phyloP scores from a whole-genome alignment of 306 rosid genomes.

The Phaseolus lunatus region DNA sequence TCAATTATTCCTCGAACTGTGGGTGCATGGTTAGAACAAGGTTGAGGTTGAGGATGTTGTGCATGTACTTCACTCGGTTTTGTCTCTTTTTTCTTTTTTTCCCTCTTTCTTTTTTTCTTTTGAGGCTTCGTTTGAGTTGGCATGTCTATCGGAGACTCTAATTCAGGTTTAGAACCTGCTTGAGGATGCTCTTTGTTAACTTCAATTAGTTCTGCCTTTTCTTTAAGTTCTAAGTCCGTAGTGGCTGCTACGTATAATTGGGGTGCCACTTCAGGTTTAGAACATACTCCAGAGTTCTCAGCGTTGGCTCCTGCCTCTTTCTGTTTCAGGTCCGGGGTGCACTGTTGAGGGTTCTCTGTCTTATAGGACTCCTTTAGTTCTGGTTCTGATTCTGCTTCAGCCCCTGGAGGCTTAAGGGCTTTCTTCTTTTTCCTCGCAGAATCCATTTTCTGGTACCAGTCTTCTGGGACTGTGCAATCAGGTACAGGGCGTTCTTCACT shows the following conservation, averaged over 20 bases:
- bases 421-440: slow-evolving; percentile 40
- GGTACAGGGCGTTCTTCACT: slow-evolving; percentile 25
- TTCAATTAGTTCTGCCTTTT: neutral
- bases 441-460: slow-evolving; percentile 50
- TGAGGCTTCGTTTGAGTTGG: too few relatives aligned
- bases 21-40: too few relatives aligned
- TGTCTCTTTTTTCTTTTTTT: too few relatives aligned
- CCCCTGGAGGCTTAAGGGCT: slow-evolving; percentile 42
- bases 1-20: too few relatives aligned
- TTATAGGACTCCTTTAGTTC: neutral
- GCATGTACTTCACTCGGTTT: too few relatives aligned
- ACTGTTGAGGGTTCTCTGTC: neutral
- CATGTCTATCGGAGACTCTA: neutral
- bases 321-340: neutral
- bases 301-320: slow-evolving; percentile 43
- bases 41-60: too few relatives aligned
- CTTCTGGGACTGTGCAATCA: slow-evolving; percentile 52
- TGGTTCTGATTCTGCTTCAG: neutral
- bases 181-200: neutral
- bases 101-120: too few relatives aligned
- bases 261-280: slow-evolving; percentile 44
- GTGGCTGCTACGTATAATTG: neutral
- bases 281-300: neutral
- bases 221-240: neutral
- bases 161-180: neutral